Evolutionary conservation across 805 yeast genomes (phyloP).

Genomic region (Nakazawaea siamensis): DNA sequence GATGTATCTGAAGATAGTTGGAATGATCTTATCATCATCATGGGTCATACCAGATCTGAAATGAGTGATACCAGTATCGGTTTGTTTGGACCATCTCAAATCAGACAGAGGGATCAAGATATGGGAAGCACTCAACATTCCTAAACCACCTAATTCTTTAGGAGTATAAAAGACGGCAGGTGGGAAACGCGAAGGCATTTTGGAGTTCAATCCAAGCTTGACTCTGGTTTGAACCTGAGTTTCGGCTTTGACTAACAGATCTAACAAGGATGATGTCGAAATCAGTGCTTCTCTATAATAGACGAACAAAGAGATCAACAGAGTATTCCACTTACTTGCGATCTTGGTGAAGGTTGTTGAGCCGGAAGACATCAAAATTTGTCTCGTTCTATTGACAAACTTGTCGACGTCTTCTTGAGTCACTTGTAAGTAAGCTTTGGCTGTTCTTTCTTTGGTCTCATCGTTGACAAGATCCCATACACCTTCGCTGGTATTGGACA

Average conservation of each 20-base stretch:
- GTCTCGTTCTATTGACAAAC: slow-evolving; percentile 79
- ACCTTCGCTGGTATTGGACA: slow-evolving; percentile 56
- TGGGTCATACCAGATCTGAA: slow-evolving; percentile 91
- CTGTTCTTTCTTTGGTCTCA: slow-evolving; percentile 73
- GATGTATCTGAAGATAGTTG: slow-evolving; percentile 87
- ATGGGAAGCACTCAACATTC: slow-evolving; percentile 96
- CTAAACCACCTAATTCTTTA: slow-evolving; percentile 93
- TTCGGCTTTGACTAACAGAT: slow-evolving; percentile 81
- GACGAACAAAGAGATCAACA: slow-evolving; percentile 75
- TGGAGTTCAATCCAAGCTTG: slow-evolving; percentile 89
- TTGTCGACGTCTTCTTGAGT: slow-evolving; percentile 70
- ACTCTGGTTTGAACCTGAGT: slow-evolving; percentile 91
- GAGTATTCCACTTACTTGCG: slow-evolving; percentile 94
- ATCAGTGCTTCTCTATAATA: slow-evolving; percentile 92
- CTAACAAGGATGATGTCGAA: slow-evolving; percentile 70
- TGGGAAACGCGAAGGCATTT: slow-evolving; percentile 98
- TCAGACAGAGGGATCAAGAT: slow-evolving; percentile 92
- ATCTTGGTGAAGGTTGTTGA: slow-evolving; percentile 91
- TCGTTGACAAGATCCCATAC: slow-evolving; percentile 83
- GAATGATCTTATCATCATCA: slow-evolving; percentile 73
- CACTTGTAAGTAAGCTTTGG: slow-evolving; percentile 80
- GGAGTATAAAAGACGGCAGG: slow-evolving; percentile 99
- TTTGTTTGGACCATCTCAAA: slow-evolving; percentile 82
- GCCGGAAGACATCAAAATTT: slow-evolving; percentile 90
- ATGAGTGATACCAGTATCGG: slow-evolving; percentile 90